Evolutionary conservation across 768 basidiomycete species (phyloP).

Genomic region (Suillus discolor): DNA sequence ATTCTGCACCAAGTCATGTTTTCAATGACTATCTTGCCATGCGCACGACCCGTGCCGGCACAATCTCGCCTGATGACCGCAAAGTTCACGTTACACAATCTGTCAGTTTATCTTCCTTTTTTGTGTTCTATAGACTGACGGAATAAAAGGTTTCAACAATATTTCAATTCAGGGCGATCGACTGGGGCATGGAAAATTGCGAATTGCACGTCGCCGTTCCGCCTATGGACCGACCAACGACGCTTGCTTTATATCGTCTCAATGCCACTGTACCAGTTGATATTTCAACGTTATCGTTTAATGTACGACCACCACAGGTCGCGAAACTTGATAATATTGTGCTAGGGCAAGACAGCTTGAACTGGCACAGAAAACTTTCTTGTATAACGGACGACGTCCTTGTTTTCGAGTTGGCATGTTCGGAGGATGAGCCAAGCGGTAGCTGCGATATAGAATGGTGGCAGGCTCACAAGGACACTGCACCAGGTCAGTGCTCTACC

Average conservation of each 20-base stretch:
- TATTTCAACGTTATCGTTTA: background rate
- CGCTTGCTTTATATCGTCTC: background rate
- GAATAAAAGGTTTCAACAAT: background rate
- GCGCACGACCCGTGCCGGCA: background rate
- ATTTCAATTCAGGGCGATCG: slow-evolving; percentile 1
- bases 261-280: background rate
- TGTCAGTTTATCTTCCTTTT: background rate
- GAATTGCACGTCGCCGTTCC: background rate
- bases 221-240: background rate
- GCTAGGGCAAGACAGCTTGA: background rate
- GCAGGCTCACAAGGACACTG: background rate
- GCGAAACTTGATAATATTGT: background rate
- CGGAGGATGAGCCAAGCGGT: background rate
- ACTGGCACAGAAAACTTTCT: slow-evolving; percentile 2
- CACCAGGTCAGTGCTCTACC: background rate
- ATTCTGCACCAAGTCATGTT: background rate
- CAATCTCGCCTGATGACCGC: slow-evolving; percentile 1
- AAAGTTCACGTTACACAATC: background rate
- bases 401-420: background rate
- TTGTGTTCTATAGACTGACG: background rate
- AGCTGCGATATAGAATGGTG: background rate
- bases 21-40: slow-evolving; percentile 1
- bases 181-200: background rate
- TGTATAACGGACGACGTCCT: slow-evolving; percentile 1
- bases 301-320: background rate